These are phyloP conservation scores for Aspergillus diversus DNA, from an alignment of 495 filamentous ascomycete species.

Conservation along the genomic window DNA sequence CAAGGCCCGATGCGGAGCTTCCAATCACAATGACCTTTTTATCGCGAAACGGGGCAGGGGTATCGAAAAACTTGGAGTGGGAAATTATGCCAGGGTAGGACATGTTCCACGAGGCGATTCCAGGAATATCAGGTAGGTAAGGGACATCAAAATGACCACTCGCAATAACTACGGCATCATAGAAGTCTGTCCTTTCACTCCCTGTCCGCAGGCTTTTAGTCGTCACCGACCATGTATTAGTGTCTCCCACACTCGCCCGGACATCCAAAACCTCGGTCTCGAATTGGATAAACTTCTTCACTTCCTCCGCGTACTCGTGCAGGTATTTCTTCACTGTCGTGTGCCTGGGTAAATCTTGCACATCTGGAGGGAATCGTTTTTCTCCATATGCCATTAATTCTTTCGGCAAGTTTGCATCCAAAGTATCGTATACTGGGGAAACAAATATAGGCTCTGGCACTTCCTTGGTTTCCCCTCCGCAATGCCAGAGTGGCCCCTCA, in stretches of 20 bases:
- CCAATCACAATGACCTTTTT: slow-evolving; percentile 80
- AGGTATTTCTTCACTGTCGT: slow-evolving; percentile 72
- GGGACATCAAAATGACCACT: slow-evolving; percentile 80
- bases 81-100: slow-evolving; percentile 66
- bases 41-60: slow-evolving; percentile 55
- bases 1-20: slow-evolving; percentile 75
- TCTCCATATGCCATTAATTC: slow-evolving; percentile 81
- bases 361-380: slow-evolving; percentile 59
- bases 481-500: slow-evolving; percentile 49
- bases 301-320: slow-evolving; percentile 67
- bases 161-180: slow-evolving; percentile 83
- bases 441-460: slow-evolving; percentile 50
- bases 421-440: slow-evolving; percentile 76
- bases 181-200: slow-evolving; percentile 36
- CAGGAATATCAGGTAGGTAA: slow-evolving; percentile 67
- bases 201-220: slow-evolving; percentile 51
- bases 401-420: slow-evolving; percentile 89
- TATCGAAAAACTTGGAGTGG: slow-evolving; percentile 82
- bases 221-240: slow-evolving; percentile 57
- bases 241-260: slow-evolving; percentile 22
- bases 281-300: slow-evolving; percentile 58
- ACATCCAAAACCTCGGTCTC: slow-evolving; percentile 62
- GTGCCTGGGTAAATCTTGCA: slow-evolving; percentile 74
- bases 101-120: slow-evolving; percentile 59
- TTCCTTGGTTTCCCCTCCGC: slow-evolving; percentile 23